Evolutionary conservation across 352 stramenopile species (phyloP), one percentile per base, ranked within the genome.

Genomic region (Globisporangium solare): DNA sequence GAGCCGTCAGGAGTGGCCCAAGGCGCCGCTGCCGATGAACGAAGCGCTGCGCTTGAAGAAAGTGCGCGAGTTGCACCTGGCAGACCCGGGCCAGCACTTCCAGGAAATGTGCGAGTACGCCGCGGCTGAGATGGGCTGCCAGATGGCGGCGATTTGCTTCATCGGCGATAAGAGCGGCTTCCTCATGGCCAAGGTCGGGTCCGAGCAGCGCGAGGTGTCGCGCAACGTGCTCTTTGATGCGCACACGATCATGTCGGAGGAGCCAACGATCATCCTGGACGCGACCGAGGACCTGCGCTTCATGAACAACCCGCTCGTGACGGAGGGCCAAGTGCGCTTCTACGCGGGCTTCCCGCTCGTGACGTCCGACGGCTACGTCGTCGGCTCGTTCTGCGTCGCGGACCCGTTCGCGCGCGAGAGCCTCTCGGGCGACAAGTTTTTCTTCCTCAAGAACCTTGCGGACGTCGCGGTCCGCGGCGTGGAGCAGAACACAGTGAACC

Each of bases 91-190:
- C 1, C 69, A 82, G 58, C 84, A 92, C 54, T 94, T 94, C 62
- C 84, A 94, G 56, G 84, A 94, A 54, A 92, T 94, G 78, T 89
- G 83, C 52, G 84, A 94, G 60, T 91, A 90, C 58, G 84, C 82
- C 17, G 80, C 83, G 3, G 83, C 84, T 15, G 82, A 90, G 63
- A 71, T 89, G 65, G 79, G 79, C 48, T 94, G 84, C 65, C 79
- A 88, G 68, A 87, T 89, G 46, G 79, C 84, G 0, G 76, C 76
- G n/a, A 81, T 92, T 41, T 89, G 79, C 66, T 89, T 93, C 54
- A 86, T 93, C 20, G 84, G 84, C 22, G 84, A 92, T 69, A 94
- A 91, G 71, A 92, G 75, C 48, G 80, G 80, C 15, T 94, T 92
- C 60, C 54, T 94, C 8, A 88, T 92, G 75, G 74, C 84, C n/a